Evolutionary conservation across 164 flowering plant species (phyloP).

Genomic region (Paratinospora sagittata): DNA sequence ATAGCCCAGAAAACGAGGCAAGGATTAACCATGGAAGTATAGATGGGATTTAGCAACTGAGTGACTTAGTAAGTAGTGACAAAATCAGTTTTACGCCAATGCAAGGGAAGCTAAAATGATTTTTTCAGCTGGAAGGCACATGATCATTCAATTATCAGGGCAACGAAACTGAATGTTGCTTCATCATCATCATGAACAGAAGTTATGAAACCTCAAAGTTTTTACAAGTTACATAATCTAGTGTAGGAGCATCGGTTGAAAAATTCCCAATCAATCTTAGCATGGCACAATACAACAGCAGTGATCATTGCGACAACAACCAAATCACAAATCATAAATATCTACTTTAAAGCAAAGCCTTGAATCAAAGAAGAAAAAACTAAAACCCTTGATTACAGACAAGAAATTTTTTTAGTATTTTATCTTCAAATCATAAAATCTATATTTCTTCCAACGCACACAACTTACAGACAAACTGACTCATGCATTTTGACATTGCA

Average conservation of each 20-base stretch:
- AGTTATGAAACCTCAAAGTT: not conserved
- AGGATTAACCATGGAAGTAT: too few species aligned
- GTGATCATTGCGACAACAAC: not conserved
- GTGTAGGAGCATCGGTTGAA: not conserved
- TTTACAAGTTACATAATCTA: too few species aligned
- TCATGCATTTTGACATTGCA: not conserved
- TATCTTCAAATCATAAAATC: not conserved
- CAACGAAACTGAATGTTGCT: not conserved
- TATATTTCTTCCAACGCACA: not conserved
- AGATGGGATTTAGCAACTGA: too few species aligned
- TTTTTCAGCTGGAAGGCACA: slow-evolving; percentile 9
- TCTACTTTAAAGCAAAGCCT: not conserved
- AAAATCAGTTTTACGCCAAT: too few species aligned
- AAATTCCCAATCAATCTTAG: not conserved
- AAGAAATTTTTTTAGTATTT: too few species aligned
- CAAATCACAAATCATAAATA: too few species aligned
- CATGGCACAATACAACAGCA: not conserved
- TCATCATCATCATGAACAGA: not conserved
- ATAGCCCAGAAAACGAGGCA: too few species aligned
- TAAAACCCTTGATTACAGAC: not conserved
- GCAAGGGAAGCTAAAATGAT: too few species aligned
- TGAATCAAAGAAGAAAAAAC: not conserved
- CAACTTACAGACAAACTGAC: not conserved
- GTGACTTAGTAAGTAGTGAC: too few species aligned
- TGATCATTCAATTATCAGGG: not conserved